Base-by-base conservation (phyloP, 2,329 filamentous ascomycete species). In the Penicillium psychrosexuale region DNA sequence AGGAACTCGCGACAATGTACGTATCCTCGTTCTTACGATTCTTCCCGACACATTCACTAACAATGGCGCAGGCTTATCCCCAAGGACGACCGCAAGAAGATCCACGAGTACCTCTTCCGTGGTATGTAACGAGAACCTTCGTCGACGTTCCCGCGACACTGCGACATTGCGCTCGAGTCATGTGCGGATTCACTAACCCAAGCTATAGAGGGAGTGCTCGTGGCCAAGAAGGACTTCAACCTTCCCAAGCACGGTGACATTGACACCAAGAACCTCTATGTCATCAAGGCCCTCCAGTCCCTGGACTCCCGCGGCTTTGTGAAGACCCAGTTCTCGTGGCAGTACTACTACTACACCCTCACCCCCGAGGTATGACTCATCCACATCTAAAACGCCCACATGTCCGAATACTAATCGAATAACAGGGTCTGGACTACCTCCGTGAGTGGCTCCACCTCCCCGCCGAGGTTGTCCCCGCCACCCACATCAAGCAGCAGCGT, bases 331-430 rank as follows among this genome's bases (percentile, higher is more conserved):
- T 99, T 99, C 89, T 96, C 91, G 69, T 96, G 91, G 91, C 91
- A 96, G 83, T 96, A 92, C 86, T 96, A 97, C 89, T 99, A 99
- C 90, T 99, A 99, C 88, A 97, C 94, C 81, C 88, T 99, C 81
- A 97, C 93, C 78, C 90, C 92, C 76, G 92, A 97, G 69, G 66
- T 69, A 67, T 27, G 66, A 57, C 47, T 5, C 19, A 45, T 33
- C 3, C n/a, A n/a, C 11, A 15, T 7, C n/a, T 19, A 19, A 28
- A 24, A 28, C 15, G 1, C n/a, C 12, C 3, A 31, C 1, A 17
- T 17, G 8, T 6, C 15, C 31, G 11, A 49, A 36, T 30, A 27
- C 39, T 47, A 27, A 47, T 55, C 43, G 51, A 40, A 57, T 27
- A 50, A 24, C 30, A 69, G 86, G 94, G 94, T 82, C 93, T 99